Percentiles rank a stretch among this genome's conserved stretches.
Evolutionary conservation across 2,329 filamentous ascomycete species (phyloP).

Genomic region (Cephalotrichum gorgonifer): DNA sequence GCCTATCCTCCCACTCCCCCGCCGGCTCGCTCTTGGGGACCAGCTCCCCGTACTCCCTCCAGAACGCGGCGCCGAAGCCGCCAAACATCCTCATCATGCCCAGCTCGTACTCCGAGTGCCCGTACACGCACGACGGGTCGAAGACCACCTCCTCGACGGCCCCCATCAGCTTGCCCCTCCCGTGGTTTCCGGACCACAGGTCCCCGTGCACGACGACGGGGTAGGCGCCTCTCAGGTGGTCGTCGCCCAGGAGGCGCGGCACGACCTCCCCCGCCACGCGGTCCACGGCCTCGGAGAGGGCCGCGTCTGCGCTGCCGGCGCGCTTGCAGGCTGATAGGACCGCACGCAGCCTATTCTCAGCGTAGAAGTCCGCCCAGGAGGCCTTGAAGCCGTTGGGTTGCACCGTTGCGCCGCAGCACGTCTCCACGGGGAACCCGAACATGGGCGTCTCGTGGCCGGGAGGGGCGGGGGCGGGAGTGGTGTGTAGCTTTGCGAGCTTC

Average conservation of each 20-base stretch:
- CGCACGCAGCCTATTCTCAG: constrained; percentile 58
- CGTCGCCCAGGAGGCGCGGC: constrained; percentile 62
- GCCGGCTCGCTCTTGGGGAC: constrained; percentile 72
- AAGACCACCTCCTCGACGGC: constrained; percentile 66
- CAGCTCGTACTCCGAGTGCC: constrained; percentile 80
- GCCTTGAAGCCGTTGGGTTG: constrained; percentile 67
- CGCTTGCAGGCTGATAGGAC: constrained; percentile 48
- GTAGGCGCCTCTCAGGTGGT: constrained; percentile 51
- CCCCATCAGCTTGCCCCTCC: constrained; percentile 49
- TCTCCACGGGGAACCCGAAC: constrained; percentile 78
- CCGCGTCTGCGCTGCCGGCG: constrained; percentile 50
- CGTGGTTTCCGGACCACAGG: constrained; percentile 84
- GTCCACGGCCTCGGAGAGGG: constrained; percentile 55
- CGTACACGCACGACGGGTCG: constrained; percentile 73
- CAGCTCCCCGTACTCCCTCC: constrained; percentile 64
- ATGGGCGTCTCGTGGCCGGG: constrained; percentile 45
- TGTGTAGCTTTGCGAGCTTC: constrained; percentile 72
- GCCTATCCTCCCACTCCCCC: constrained; percentile 75
- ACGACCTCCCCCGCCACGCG: constrained; percentile 55
- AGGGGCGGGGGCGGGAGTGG: constrained; percentile 58
- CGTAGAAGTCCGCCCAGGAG: constrained; percentile 82
- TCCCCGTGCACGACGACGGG: constrained; percentile 86
- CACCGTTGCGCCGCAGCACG: constrained; percentile 75
- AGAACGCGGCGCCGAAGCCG: constrained; percentile 63
- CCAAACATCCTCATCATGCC: constrained; percentile 98